A percentile compares a stretch with the other conserved stretches of the same genome.
Evolutionary conservation across 2,329 filamentous ascomycete species (phyloP).

Genomic region (Xylariomycetidae sp.): DNA sequence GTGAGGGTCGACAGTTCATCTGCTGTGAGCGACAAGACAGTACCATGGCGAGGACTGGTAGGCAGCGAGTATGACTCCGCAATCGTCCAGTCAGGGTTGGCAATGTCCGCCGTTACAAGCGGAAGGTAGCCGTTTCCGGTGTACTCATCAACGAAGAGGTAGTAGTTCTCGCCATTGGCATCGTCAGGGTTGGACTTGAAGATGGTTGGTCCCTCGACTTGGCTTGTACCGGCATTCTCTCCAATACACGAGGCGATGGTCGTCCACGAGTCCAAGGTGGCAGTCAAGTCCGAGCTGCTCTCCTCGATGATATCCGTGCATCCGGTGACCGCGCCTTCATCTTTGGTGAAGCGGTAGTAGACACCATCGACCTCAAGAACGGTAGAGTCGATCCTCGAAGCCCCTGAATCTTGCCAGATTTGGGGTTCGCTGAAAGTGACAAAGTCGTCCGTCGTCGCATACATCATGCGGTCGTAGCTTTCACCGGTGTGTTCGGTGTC

Average conservation of each 20-base stretch:
- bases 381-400: conserved; percentile 47
- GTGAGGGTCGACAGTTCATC: conserved; percentile 33
- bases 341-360: conserved; percentile 51
- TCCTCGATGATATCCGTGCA: conserved; percentile 51
- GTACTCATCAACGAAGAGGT: conserved; percentile 51
- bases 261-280: conserved; percentile 36
- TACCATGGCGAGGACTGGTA: conserved; percentile 45
- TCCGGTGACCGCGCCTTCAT: conserved; percentile 44
- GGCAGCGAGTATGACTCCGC: conserved; percentile 40
- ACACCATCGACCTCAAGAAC: conserved; percentile 35
- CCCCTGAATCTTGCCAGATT: conserved; percentile 46
- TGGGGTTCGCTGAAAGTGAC: conserved; percentile 40
- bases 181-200: conserved; percentile 46
- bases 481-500: conserved; percentile 35
- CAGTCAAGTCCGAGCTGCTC: conserved; percentile 35
- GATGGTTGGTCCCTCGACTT: conserved; percentile 45
- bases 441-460: conserved; percentile 44
- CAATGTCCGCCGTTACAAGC: conserved; percentile 43
- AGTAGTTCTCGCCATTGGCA: conserved; percentile 45
- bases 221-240: conserved; percentile 38
- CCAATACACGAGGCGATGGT: conserved; percentile 43
- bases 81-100: conserved; percentile 42
- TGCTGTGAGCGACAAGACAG: conserved; percentile 45
- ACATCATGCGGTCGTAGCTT: conserved; percentile 48
- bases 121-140: conserved; percentile 45